Percentiles rank a stretch among this genome's conserved stretches.
Conservation (phyloP, 331 rosid genomes). For the Ulmus americana region DNA sequence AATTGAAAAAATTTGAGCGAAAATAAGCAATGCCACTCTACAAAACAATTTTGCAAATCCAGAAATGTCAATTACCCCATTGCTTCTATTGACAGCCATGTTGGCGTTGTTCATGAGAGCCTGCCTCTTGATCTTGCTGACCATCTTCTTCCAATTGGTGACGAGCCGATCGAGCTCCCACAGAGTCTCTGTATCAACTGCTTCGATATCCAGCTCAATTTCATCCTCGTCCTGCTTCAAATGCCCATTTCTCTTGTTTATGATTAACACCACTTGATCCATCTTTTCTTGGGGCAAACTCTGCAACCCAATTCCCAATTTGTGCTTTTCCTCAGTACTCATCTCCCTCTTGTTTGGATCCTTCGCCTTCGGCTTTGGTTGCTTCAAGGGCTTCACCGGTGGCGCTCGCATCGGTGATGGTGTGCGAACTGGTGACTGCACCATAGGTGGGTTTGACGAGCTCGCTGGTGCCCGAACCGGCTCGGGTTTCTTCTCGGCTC, state of each 20-base stretch:
- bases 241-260: conserved; percentile 82
- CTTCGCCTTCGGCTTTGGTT: conserved; percentile 90
- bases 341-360: conserved; percentile 89
- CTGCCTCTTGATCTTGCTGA: conserved; percentile 85
- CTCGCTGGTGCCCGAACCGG: conserved; percentile 34
- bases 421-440: conserved; percentile 56
- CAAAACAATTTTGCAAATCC: neutral
- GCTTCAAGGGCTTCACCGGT: conserved; percentile 64
- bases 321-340: conserved; percentile 88
- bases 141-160: conserved; percentile 83
- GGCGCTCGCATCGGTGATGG: conserved; percentile 51
- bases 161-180: conserved; percentile 97
- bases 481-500: conserved; percentile 33
- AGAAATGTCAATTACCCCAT: conserved; percentile 42
- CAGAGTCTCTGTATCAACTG: conserved; percentile 81
- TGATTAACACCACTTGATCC: conserved; percentile 92
- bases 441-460: conserved; percentile 47
- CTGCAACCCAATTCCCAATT: conserved; percentile 79
- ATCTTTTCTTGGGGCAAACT: conserved; percentile 83
- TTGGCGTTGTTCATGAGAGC: conserved; percentile 48
- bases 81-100: conserved; percentile 32
- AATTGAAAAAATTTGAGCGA: neutral
- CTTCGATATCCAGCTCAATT: conserved; percentile 94
- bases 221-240: conserved; percentile 96
- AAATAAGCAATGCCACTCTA: neutral